Evolutionary conservation across 306 rosid genomes (phyloP).

Genomic region (Herpetospermum pedunculosum): DNA sequence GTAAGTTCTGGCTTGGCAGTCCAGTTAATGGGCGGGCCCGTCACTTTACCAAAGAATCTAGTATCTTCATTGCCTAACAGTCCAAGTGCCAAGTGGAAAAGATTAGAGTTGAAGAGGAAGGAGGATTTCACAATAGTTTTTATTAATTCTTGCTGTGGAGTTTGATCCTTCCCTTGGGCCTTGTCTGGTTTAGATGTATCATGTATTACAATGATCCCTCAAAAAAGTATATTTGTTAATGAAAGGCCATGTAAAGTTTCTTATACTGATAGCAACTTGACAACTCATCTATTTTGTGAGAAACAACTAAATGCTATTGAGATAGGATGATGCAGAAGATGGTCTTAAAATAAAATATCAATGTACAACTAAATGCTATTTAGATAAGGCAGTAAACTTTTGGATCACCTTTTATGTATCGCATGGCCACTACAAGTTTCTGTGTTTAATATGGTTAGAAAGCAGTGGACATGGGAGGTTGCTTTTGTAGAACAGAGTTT

Average conservation of each 20-base stretch:
- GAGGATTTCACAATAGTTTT: neutral
- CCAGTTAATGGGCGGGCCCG: no score
- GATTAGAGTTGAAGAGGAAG: neutral
- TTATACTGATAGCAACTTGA: neutral
- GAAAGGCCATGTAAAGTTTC: neutral
- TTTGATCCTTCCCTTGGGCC: neutral
- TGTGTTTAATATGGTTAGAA: no score
- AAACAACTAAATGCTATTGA: neutral
- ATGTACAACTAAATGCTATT: neutral
- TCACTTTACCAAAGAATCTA: neutral
- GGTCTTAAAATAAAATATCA: neutral
- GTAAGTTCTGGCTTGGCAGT: no score
- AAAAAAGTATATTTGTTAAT: no score
- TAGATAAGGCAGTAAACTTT: neutral
- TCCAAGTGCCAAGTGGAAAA: no score
- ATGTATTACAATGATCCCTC: neutral
- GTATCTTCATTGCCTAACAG: no score
- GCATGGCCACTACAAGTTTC: neutral
- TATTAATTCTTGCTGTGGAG: neutral
- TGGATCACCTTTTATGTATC: neutral
- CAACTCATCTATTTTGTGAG: neutral
- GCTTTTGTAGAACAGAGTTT: no score
- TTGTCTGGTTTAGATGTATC: neutral
- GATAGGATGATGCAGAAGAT: neutral
- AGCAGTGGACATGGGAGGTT: no score